Evolutionary conservation across 768 basidiomycete genomes (phyloP).

Genomic region (Boletus pseudopeckii): DNA sequence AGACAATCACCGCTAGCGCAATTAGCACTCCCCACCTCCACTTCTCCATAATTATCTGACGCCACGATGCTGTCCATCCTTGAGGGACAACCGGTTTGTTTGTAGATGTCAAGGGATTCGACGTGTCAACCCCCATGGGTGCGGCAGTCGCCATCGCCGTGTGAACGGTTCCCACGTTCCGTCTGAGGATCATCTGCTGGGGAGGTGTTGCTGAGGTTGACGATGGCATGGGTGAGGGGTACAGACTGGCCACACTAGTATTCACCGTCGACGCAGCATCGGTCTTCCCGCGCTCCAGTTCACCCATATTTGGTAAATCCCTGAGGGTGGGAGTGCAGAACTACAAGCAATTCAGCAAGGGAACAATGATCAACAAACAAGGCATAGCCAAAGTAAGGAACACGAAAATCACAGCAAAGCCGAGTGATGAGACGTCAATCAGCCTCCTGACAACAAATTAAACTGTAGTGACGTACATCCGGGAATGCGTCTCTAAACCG

Average conservation of each 20-base stretch:
- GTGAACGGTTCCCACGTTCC: slow-evolving; percentile 20
- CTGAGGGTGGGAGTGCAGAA: slow-evolving; percentile 63
- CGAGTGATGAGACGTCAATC: slow-evolving; percentile 18
- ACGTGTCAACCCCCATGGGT: slow-evolving; percentile 13
- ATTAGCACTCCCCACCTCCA: slow-evolving; percentile 83
- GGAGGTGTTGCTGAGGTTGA: slow-evolving; percentile 22
- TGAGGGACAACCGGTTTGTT: slow-evolving; percentile 34
- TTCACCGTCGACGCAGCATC: slow-evolving; percentile 26
- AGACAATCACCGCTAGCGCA: slow-evolving; percentile 73
- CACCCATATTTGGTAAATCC: slow-evolving; percentile 92
- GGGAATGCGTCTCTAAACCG: slow-evolving; percentile 88
- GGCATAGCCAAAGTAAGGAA: slow-evolving; percentile 15
- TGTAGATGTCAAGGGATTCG: slow-evolving; percentile 21
- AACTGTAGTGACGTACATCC: slow-evolving; percentile 56
- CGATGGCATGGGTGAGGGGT: slow-evolving; percentile 10
- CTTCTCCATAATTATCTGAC: slow-evolving; percentile 72
- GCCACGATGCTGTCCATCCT: slow-evolving; percentile 61
- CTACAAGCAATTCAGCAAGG: slow-evolving; percentile 36
- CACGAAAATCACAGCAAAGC: slow-evolving; percentile 18
- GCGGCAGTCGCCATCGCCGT: slow-evolving; percentile 12
- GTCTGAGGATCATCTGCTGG: slow-evolving; percentile 20
- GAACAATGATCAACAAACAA: slow-evolving; percentile 16
- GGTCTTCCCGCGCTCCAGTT: slow-evolving; percentile 62
- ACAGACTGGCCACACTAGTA: slow-evolving; percentile 15
- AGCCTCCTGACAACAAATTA: slow-evolving; percentile 20